phyloP scores from a whole-genome alignment of 164 flowering plant species.

The Stephania japonica region DNA sequence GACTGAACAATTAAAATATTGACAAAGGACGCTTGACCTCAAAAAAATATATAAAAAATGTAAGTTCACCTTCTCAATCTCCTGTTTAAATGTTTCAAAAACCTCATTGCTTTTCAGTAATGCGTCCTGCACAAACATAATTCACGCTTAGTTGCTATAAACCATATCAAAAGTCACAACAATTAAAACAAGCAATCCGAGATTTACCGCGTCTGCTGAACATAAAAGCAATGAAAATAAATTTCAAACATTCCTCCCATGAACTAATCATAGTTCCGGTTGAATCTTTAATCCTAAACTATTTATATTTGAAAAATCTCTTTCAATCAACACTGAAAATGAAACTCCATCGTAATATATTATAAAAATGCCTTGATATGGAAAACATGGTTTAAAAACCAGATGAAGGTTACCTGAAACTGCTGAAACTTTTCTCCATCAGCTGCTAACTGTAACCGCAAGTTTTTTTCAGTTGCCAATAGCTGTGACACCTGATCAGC shows the following conservation, averaged over 20 bases:
- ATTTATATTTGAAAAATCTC: neutral
- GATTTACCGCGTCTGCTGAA: neutral
- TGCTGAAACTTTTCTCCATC: constrained; percentile 98
- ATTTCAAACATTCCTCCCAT: neutral
- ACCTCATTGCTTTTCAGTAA: constrained; percentile 84
- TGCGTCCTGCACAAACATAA: constrained; percentile 66
- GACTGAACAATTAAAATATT: too few species aligned
- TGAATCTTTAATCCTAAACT: neutral
- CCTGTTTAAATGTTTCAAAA: constrained; percentile 90
- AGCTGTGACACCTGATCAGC: constrained; percentile 86
- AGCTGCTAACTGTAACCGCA: constrained; percentile 72
- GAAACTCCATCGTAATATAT: neutral
- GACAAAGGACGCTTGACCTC: too few species aligned
- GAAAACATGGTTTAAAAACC: neutral
- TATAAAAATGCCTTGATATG: neutral
- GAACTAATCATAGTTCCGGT: neutral
- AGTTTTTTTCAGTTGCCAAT: constrained; percentile 77
- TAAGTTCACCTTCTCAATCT: constrained; percentile 78
- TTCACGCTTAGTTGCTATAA: neutral
- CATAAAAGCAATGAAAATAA: neutral
- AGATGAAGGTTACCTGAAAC: constrained; percentile 58
- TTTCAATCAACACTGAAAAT: neutral
- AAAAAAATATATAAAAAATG: neutral
- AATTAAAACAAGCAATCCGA: too few species aligned
- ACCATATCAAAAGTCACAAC: too few species aligned